These are phyloP conservation scores for Jackrogersella minutella DNA, from an alignment of 495 filamentous ascomycete genomes.

Conservation along the genomic window DNA sequence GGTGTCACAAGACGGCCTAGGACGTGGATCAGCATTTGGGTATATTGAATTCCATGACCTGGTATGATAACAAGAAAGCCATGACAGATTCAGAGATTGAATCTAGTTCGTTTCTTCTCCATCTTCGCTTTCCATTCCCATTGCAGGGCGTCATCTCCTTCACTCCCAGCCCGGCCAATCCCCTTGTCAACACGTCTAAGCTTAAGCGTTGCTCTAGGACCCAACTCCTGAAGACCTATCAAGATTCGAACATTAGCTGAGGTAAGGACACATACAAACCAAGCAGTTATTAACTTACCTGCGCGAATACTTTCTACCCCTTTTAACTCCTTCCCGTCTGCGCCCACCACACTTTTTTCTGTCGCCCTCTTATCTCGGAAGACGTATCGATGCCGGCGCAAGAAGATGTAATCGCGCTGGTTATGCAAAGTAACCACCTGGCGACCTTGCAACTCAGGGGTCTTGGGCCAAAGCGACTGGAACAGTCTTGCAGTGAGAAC, in stretches of 20 bases:
- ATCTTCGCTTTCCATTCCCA: constrained; percentile 95
- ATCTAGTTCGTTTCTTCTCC: constrained; percentile 93
- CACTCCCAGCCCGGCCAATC: constrained; percentile 80
- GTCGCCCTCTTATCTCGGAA: constrained; percentile 85
- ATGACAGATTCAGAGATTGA: constrained; percentile 70
- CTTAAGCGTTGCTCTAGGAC: constrained; percentile 45
- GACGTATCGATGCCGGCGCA: constrained; percentile 87
- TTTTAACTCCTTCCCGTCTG: constrained; percentile 86
- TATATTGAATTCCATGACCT: constrained; percentile 18
- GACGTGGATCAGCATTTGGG: constrained; percentile 10
- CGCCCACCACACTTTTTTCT: constrained; percentile 85
- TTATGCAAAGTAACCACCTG: constrained; percentile 91
- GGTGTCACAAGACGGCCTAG: neutral
- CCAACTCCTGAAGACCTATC: constrained; percentile 43
- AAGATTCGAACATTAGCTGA: constrained; percentile 1
- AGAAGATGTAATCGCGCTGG: constrained; percentile 95
- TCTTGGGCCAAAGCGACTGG: constrained; percentile 79
- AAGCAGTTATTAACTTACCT: constrained; percentile 54
- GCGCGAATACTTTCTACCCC: constrained; percentile 83
- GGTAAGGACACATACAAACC: neutral
- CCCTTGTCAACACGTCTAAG: constrained; percentile 90
- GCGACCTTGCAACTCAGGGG: constrained; percentile 81
- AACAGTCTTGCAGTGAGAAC: constrained; percentile 88
- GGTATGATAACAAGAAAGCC: neutral
- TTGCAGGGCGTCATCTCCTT: constrained; percentile 68